A percentile compares a stretch with the other conserved stretches of the same genome.
Evolutionary conservation across 495 filamentous ascomycete species (phyloP).

Genomic region (Barbatosphaeria neglecta): DNA sequence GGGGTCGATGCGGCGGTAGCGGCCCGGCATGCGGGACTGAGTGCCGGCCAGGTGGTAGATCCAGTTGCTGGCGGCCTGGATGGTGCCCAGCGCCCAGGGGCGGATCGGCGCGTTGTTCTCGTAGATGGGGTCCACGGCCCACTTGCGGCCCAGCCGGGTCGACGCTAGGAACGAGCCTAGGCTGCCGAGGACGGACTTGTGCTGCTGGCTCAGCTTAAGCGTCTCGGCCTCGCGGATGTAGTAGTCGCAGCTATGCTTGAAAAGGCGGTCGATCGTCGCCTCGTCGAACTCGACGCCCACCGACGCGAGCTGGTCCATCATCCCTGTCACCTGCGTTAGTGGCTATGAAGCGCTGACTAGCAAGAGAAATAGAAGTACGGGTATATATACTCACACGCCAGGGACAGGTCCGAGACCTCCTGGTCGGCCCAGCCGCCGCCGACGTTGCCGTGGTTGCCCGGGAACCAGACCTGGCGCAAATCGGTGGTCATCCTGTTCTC

Average conservation of each 20-base stretch:
- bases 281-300: conserved; percentile 47
- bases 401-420: conserved; percentile 36
- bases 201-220: conserved; percentile 2
- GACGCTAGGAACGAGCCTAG: conserved; percentile 4
- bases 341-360: conserved; percentile 4
- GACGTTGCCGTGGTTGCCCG: conserved; percentile 52
- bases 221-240: conserved; percentile 15
- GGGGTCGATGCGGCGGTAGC: conserved; percentile 45
- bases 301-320: conserved; percentile 56
- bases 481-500: conserved; percentile 14
- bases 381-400: conserved; percentile 44
- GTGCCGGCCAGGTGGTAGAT: conserved; percentile 42
- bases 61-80: conserved; percentile 33
- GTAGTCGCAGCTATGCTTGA: conserved; percentile 34
- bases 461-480: conserved; percentile 62
- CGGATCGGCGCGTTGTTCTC: conserved; percentile 36
- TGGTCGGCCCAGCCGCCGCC: conserved; percentile 41
- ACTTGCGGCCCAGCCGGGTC: conserved; percentile 15
- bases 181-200: conserved; percentile 1
- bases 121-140: conserved; percentile 34
- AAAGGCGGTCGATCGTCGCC: conserved; percentile 39
- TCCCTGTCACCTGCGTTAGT: conserved; percentile 21
- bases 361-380: background rate
- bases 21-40: conserved; percentile 43
- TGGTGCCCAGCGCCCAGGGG: conserved; percentile 48